These are phyloP conservation scores for Withania somnifera DNA, from an alignment of 305 asterid species.

Conservation along the genomic window DNA sequence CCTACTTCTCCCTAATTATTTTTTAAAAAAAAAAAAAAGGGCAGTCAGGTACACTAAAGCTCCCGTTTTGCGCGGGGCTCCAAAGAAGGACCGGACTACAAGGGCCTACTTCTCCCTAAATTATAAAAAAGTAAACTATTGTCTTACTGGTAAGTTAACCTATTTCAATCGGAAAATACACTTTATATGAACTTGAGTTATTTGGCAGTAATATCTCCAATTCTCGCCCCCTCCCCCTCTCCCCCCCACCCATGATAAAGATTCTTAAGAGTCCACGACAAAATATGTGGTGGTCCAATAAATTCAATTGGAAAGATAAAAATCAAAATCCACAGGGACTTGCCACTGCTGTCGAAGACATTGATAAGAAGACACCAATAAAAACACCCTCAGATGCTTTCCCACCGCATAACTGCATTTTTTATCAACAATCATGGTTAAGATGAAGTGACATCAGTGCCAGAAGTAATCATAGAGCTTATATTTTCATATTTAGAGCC, in stretches of 20 bases:
- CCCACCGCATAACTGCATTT: slow-evolving; percentile 71
- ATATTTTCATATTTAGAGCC: not conserved
- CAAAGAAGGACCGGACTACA: too few relatives aligned
- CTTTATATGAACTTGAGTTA: not conserved
- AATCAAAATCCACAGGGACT: slow-evolving; percentile 6
- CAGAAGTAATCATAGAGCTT: not conserved
- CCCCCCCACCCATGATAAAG: too few relatives aligned
- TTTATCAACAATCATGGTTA: not conserved
- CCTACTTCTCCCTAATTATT: not conserved
- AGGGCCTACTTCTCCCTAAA: not conserved
- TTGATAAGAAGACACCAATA: slow-evolving; percentile 80
- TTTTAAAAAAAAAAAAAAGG: too few relatives aligned
- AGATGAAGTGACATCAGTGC: not conserved
- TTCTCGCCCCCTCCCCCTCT: not conserved
- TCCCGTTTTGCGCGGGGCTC: too few relatives aligned
- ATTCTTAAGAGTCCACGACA: not conserved
- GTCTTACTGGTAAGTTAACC: not conserved
- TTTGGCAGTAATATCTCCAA: not conserved
- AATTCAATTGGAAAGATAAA: slow-evolving; percentile 6
- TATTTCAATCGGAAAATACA: not conserved
- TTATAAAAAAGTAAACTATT: not conserved
- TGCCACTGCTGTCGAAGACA: slow-evolving; percentile 94
- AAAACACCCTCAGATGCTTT: slow-evolving; percentile 80
- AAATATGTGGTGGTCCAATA: not conserved
- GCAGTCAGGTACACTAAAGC: too few relatives aligned